Evolutionary conservation across 2,329 filamentous ascomycete species (phyloP), one percentile per base, ranked within the genome.

Genomic region (Xylariaceae sp.): DNA sequence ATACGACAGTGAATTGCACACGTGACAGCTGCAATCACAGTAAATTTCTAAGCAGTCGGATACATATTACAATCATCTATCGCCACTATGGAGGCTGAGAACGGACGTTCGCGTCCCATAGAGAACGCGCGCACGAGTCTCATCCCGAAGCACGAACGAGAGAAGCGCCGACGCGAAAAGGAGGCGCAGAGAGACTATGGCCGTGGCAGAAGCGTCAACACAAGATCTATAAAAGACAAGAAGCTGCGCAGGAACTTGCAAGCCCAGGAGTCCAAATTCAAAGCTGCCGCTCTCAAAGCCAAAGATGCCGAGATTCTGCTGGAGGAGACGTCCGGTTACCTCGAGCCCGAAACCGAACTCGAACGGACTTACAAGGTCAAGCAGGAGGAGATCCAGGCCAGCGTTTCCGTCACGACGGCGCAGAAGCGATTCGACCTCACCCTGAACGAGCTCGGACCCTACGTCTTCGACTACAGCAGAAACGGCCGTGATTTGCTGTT

Each of bases 261-360:
- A 71, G 80, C 80, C 1, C 81, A 97, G 51, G 94, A 99, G 73
- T 78, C 78, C 61, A 94, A 94, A 73, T 93, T 92, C 75, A 85
- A 92, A 69, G 83, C 88, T 67, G 93, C 93, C 1, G 79, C 89
- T 0, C 75, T 95, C 42, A 88, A 89, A 73, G 92, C 94, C 13
- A 96, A 96, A 75, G 93, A 97, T 79, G 91, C 93, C 18, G 94
- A 99, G 76, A 94, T 99, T 59, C 77, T 99, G 67, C 83, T 96
- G 57, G 93, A 97, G 75, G 90, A 96, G 73, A 84, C 87, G 5
- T 78, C 83, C 9, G 94, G 94, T 5, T 95, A 96, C 68, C 78
- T 99, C 58, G 90, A 97, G 74, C 82, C 93, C 1, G 94, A 99
- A 73, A 83, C 82, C 30, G 92, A 92, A 72, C 80, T 99, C 62